Evolutionary conservation across 2,329 filamentous ascomycete genomes (phyloP).

Genomic region (Aspergillus quadrilineatus): DNA sequence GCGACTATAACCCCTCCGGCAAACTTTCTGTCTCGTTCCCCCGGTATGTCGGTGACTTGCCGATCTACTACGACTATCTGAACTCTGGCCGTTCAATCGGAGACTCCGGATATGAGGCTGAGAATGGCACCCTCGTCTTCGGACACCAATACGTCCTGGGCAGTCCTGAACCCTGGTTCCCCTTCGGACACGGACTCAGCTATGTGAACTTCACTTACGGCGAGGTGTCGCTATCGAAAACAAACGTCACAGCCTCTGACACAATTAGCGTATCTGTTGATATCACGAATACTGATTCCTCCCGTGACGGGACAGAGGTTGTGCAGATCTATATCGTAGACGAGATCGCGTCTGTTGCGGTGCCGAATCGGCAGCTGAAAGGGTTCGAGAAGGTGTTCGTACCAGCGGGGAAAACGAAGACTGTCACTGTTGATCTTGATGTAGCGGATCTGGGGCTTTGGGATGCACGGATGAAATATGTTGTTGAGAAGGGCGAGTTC

Average conservation of each 20-base stretch:
- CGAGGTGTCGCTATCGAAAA: conserved; percentile 29
- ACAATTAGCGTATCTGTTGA: conserved; percentile 60
- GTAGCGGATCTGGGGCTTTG: conserved; percentile 56
- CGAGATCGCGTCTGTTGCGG: conserved; percentile 60
- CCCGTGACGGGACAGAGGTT: conserved; percentile 62
- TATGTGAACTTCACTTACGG: conserved; percentile 64
- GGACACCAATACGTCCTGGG: conserved; percentile 65
- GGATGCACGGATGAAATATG: conserved; percentile 65
- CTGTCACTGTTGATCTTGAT: conserved; percentile 52
- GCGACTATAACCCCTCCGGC: conserved; percentile 64
- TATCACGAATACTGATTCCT: conserved; percentile 57
- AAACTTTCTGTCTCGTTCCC: conserved; percentile 68
- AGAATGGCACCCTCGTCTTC: conserved; percentile 63
- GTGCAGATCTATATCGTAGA: conserved; percentile 69
- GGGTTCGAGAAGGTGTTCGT: conserved; percentile 67
- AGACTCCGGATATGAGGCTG: conserved; percentile 54
- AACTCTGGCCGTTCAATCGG: conserved; percentile 61
- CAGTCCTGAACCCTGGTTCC: conserved; percentile 60
- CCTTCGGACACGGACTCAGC: conserved; percentile 65
- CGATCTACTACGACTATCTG: conserved; percentile 70
- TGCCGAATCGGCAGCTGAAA: conserved; percentile 64
- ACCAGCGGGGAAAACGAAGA: conserved; percentile 59
- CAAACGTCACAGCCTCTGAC: conserved; percentile 53
- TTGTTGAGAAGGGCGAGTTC: conserved; percentile 71
- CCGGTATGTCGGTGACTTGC: conserved; percentile 64